A percentile compares a stretch with the other conserved stretches of the same genome.
phyloP scores from a whole-genome alignment of 805 yeast genomes.

The Teunomyces kruisii region DNA sequence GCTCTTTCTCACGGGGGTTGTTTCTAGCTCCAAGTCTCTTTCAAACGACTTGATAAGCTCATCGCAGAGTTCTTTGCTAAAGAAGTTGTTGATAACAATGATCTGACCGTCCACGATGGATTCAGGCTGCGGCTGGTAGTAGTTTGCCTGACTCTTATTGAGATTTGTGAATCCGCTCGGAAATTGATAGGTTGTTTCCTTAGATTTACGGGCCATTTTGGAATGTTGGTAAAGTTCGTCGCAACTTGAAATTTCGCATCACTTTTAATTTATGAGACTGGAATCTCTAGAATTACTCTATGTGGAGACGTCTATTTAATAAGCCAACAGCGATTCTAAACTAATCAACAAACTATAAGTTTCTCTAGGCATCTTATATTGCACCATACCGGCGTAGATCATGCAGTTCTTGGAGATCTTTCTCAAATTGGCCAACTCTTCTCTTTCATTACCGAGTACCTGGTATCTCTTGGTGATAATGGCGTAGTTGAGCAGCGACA shows the following conservation, averaged over 20 bases:
- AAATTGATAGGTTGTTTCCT: conserved; percentile 14
- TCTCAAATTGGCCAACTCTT: conserved; percentile 55
- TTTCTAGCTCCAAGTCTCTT: conserved; percentile 31
- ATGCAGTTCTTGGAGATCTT: conserved; percentile 78
- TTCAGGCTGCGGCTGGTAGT: conserved; percentile 21
- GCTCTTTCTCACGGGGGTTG: conserved; percentile 49
- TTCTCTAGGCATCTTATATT: conserved; percentile 87
- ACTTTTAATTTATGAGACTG: neutral
- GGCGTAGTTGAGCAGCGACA: conserved; percentile 55
- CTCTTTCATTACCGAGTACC: conserved; percentile 45
- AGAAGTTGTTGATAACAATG: conserved; percentile 39
- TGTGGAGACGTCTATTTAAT: neutral
- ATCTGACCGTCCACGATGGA: conserved; percentile 36
- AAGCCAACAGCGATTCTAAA: conserved; percentile 49
- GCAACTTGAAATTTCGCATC: neutral
- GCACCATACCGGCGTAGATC: conserved; percentile 94
- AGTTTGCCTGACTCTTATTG: conserved; percentile 9
- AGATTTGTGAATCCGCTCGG: conserved; percentile 16
- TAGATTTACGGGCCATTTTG: neutral
- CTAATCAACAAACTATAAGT: conserved; percentile 69
- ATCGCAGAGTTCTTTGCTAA: conserved; percentile 35
- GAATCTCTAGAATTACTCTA: neutral
- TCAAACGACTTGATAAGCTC: conserved; percentile 38
- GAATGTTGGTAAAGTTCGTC: too few species aligned
- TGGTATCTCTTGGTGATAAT: conserved; percentile 44